Conservation (phyloP, 176 grass and related monocot species). For the Cenchrus fungigraminus region DNA sequence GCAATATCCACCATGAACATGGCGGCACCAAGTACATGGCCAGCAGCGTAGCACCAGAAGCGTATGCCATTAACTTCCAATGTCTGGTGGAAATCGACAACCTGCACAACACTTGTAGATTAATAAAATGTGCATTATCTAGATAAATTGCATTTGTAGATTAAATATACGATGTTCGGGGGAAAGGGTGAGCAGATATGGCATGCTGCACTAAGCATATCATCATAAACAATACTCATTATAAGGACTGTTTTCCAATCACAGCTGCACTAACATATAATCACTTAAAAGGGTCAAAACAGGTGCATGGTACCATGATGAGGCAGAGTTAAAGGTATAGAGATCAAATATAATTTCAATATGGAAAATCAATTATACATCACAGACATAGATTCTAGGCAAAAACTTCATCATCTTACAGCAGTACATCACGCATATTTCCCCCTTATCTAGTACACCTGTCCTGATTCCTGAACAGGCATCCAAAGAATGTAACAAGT, state of each 20-base stretch:
- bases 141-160: not conserved
- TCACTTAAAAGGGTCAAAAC: not conserved
- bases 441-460: too few species aligned
- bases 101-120: conserved; percentile 48
- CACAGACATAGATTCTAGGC: not conserved
- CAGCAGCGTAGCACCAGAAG: conserved; percentile 99
- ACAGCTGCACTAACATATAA: not conserved
- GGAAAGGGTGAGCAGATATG: not conserved
- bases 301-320: not conserved
- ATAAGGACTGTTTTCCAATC: not conserved
- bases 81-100: conserved; percentile 97
- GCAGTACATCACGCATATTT: too few species aligned
- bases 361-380: not conserved
- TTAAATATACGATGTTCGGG: not conserved
- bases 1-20: conserved; percentile 99
- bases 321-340: not conserved
- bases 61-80: conserved; percentile 95
- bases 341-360: not conserved
- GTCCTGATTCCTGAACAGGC: too few species aligned
- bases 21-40: conserved; percentile 92
- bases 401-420: not conserved
- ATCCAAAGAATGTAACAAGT: not conserved
- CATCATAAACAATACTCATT: not conserved
- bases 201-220: not conserved
- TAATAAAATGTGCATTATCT: not conserved